Base-by-base conservation (phyloP, 345 rosid genomes). In the Triadica sebifera region DNA sequence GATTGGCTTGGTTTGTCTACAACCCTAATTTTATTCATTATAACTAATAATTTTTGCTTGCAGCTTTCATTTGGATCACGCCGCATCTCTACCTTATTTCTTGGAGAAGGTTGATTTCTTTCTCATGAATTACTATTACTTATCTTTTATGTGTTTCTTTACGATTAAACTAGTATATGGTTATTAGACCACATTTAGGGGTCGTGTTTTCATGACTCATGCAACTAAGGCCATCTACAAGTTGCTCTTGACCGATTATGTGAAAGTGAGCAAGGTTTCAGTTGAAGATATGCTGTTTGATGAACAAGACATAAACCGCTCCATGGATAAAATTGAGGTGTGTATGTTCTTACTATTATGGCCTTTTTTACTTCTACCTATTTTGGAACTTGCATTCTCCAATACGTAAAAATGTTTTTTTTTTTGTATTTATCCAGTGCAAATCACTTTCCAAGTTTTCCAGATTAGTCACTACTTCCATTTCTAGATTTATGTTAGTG, bases 51-150 rank as follows among this genome's bases (percentile, higher is more conserved):
- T 70, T 76, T 74, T 65, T 46, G 8, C 63, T 69, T 89, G 89
- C 91, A 94, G 99, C 83, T 94, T 94, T 91, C 99, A 94, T 86
- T 85, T 94, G 91, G 99, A 93, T 85, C 99, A 94, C 82, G 99
- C 98, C 72, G 99, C 98, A 49, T 94, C 98, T 49, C 74, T 94
- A 24, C 99, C 99, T 57, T 94, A 94, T 81, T 93, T 94, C 81
- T 86, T 94, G 57, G 98, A 92, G 80, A 92, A 92, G 97, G 98
- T 94, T 79, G 72, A 80, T 75, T 25, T 61, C 61, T 80, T 34
- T 77, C 38, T 59, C 11, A 41, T 49, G 34, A 49, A 75, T 65
- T 62, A 15, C 37, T 24, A 15, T 20, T n/a, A 20, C n/a, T 34
- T 56, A 41, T 41, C 56, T 59, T 24, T 25, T 24, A 11, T 29